phyloP scores from a whole-genome alignment of 331 rosid genomes.

The Spiraea crenata region DNA sequence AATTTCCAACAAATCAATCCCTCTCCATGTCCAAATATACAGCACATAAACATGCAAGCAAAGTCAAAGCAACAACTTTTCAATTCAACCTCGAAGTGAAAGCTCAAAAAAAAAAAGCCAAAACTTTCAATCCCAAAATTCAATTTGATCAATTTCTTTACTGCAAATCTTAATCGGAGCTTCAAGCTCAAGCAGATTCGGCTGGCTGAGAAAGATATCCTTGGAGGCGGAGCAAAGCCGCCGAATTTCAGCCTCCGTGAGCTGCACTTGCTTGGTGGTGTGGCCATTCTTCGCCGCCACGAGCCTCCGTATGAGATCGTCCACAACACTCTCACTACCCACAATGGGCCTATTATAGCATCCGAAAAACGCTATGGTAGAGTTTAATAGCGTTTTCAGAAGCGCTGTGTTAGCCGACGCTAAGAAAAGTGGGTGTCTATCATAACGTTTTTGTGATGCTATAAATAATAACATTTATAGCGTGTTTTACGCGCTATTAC shows the following conservation, averaged over 20 bases:
- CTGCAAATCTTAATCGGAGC: constrained; percentile 86
- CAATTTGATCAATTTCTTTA: constrained; percentile 5
- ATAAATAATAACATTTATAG: too few relatives aligned
- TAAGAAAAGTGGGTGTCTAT: too few relatives aligned
- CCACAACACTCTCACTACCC: constrained; percentile 47
- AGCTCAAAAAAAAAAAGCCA: background rate
- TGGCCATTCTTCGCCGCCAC: constrained; percentile 67
- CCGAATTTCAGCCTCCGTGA: constrained; percentile 62
- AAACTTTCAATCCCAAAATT: background rate
- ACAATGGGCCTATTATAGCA: too few relatives aligned
- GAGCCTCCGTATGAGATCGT: constrained; percentile 63
- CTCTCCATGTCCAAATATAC: background rate
- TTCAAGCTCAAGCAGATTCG: constrained; percentile 83
- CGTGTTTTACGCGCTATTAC: too few relatives aligned
- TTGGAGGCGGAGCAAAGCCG: constrained; percentile 54
- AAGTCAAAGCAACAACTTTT: background rate
- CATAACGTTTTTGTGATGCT: too few relatives aligned
- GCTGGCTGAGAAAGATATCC: constrained; percentile 77
- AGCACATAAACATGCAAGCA: constrained; percentile 5
- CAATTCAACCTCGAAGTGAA: background rate
- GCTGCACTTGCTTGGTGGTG: constrained; percentile 65
- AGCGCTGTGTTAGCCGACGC: too few relatives aligned
- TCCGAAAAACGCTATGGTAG: too few relatives aligned
- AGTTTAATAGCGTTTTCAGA: too few relatives aligned
- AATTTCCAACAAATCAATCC: background rate